Percentiles rank a stretch among this genome's conserved stretches.
Conservation (phyloP, 768 basidiomycete species). For the Lactifluus piperatus region DNA sequence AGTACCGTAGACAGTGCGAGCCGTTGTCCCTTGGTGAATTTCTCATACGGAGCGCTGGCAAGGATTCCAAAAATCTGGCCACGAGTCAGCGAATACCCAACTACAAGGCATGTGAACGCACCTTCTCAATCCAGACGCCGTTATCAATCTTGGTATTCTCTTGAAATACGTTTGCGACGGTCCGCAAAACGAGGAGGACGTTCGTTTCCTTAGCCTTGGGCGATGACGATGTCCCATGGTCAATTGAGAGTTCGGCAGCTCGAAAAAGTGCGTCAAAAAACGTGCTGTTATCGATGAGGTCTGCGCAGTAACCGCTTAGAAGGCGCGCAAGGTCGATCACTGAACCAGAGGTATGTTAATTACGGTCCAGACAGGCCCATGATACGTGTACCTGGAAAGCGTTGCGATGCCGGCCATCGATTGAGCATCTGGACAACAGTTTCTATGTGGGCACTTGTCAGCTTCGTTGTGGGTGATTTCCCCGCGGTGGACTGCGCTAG, state of each 20-base stretch:
- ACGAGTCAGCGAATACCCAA: not conserved
- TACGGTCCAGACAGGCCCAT: not conserved
- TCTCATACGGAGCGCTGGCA: conserved; percentile 39
- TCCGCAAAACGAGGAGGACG: conserved; percentile 67
- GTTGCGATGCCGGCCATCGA: conserved; percentile 64
- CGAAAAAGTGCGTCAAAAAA: conserved; percentile 58
- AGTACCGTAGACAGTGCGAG: conserved; percentile 73
- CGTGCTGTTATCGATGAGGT: conserved; percentile 37
- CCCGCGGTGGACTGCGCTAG: conserved; percentile 41
- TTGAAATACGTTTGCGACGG: conserved; percentile 71
- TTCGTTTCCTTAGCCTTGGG: conserved; percentile 79
- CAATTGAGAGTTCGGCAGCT: conserved; percentile 55
- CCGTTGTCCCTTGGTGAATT: conserved; percentile 60
- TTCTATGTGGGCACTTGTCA: conserved; percentile 47
- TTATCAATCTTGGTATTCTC: conserved; percentile 38
- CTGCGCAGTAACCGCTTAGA: conserved; percentile 54
- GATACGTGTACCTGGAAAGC: conserved; percentile 53
- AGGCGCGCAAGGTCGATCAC: conserved; percentile 84
- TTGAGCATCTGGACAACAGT: conserved; percentile 54
- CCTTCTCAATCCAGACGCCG: conserved; percentile 45
- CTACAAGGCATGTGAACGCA: conserved; percentile 22
- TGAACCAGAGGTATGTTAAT: conserved; percentile 24
- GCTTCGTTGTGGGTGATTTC: conserved; percentile 27
- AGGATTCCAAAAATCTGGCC: conserved; percentile 50
- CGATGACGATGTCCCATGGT: conserved; percentile 45